Evolutionary conservation across 1,284 basidiomycete species (phyloP).

Genomic region (Grifola frondosa): DNA sequence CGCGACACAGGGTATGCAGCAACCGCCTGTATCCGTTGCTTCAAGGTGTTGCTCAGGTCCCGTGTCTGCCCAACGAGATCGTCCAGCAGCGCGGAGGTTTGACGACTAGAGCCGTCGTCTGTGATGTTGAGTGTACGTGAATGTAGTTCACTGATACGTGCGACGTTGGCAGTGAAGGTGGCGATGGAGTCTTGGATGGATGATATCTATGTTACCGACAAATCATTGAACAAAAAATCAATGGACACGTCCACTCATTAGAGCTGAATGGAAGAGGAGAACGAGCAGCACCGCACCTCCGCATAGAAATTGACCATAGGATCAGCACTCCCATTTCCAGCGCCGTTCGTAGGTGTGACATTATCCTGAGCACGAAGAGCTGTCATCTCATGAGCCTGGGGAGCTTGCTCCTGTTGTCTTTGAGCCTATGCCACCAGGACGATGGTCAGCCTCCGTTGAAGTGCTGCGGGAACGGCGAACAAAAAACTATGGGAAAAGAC

Average conservation of each 20-base stretch:
- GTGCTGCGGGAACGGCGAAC: not conserved
- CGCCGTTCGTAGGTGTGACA: constrained; percentile 21
- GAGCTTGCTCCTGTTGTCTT: constrained; percentile 27
- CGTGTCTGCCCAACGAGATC: constrained; percentile 64
- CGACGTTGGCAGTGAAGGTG: constrained; percentile 55
- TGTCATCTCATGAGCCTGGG: constrained; percentile 34
- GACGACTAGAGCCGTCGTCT: constrained; percentile 46
- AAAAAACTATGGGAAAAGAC: too few relatives aligned
- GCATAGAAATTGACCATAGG: constrained; percentile 41
- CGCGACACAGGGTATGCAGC: constrained; percentile 35
- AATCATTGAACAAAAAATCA: not conserved
- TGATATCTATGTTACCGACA: constrained; percentile 27
- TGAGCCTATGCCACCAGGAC: constrained; percentile 32
- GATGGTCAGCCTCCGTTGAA: constrained; percentile 16
- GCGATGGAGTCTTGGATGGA: constrained; percentile 60
- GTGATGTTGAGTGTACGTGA: constrained; percentile 57
- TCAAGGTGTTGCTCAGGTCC: constrained; percentile 59
- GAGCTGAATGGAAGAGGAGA: not conserved
- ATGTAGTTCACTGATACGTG: constrained; percentile 58
- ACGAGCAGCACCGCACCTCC: constrained; percentile 31
- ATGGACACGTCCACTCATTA: not conserved
- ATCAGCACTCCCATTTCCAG: constrained; percentile 27
- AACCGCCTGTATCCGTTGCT: constrained; percentile 64
- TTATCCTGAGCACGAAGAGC: constrained; percentile 22
- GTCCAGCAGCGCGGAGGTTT: constrained; percentile 50